A percentile compares a stretch with the other conserved stretches of the same genome.
These are phyloP conservation scores for Kodamaea arcana DNA, from an alignment of 1,139 yeast species.

Conservation along the genomic window DNA sequence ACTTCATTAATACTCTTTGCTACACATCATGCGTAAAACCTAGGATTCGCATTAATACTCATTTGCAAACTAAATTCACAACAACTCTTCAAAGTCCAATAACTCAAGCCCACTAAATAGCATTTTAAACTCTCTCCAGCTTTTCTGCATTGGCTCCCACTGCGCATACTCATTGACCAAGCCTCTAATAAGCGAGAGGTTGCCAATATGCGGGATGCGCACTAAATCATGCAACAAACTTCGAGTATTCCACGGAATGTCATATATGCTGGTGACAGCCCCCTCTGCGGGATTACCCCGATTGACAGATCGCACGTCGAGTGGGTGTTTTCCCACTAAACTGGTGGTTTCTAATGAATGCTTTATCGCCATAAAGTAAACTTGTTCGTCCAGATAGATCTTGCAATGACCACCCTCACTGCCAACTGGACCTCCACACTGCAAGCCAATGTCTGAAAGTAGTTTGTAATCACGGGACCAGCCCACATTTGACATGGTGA, in stretches of 20 bases:
- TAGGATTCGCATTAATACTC: no score
- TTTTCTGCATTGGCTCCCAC: constrained; percentile 40
- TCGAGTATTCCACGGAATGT: constrained; percentile 39
- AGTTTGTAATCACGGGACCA: constrained; percentile 28
- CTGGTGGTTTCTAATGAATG: constrained; percentile 38
- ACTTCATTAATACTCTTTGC: no score
- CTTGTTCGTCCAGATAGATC: constrained; percentile 20
- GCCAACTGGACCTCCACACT: constrained; percentile 21
- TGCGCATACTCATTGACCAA: constrained; percentile 28
- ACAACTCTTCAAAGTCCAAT: constrained; percentile 1
- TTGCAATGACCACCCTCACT: constrained; percentile 29
- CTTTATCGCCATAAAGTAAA: constrained; percentile 29
- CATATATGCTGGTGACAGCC: constrained; percentile 16
- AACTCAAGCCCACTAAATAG: constrained; percentile 36
- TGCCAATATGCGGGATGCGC: constrained; percentile 34
- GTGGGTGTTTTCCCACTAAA: constrained; percentile 12
- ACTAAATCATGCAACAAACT: constrained; percentile 35
- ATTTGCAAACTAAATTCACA: no score
- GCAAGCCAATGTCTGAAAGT: constrained; percentile 28
- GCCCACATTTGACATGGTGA: constrained; percentile 38
- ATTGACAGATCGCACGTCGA: constrained; percentile 3
- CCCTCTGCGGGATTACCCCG: neutral
- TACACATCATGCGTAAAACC: no score
- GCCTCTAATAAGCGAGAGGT: constrained; percentile 23
- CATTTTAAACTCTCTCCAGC: constrained; percentile 40